Percentiles rank a stretch among this genome's conserved stretches.
phyloP scores from a whole-genome alignment of 768 basidiomycete genomes.

The Tylopilus subfusipes region DNA sequence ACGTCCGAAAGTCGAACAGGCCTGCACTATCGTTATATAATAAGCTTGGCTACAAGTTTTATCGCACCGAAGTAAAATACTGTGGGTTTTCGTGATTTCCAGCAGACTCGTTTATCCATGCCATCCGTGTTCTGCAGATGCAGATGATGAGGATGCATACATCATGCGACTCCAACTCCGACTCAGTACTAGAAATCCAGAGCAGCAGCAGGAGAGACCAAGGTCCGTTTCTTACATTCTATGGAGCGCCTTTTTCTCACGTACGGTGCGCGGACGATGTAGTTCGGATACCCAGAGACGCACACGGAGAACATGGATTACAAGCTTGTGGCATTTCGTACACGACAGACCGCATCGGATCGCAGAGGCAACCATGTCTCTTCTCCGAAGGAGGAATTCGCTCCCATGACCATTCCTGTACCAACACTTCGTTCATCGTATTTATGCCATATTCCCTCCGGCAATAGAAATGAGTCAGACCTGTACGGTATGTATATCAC shows the following conservation, averaged over 20 bases:
- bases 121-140: constrained; percentile 15
- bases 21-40: constrained; percentile 23
- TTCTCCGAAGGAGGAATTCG: constrained; percentile 12
- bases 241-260: not conserved
- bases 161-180: constrained; percentile 21
- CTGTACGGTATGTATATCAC: not conserved
- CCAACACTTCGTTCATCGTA: not conserved
- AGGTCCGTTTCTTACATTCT: constrained; percentile 11
- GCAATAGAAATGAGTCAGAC: not conserved
- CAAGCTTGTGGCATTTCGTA: constrained; percentile 10
- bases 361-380: constrained; percentile 5
- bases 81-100: constrained; percentile 19
- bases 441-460: not conserved
- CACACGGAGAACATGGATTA: constrained; percentile 12
- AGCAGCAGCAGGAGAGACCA: not conserved
- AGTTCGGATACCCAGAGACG: constrained; percentile 5
- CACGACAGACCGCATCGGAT: constrained; percentile 11
- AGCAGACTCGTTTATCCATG: not conserved
- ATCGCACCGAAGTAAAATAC: constrained; percentile 18
- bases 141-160: constrained; percentile 26
- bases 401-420: constrained; percentile 6
- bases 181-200: not conserved
- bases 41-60: constrained; percentile 23
- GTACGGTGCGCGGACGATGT: not conserved
- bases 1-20: constrained; percentile 30